Conservation (phyloP, 176 grass and related monocot species). For the Hordeum marinum region DNA sequence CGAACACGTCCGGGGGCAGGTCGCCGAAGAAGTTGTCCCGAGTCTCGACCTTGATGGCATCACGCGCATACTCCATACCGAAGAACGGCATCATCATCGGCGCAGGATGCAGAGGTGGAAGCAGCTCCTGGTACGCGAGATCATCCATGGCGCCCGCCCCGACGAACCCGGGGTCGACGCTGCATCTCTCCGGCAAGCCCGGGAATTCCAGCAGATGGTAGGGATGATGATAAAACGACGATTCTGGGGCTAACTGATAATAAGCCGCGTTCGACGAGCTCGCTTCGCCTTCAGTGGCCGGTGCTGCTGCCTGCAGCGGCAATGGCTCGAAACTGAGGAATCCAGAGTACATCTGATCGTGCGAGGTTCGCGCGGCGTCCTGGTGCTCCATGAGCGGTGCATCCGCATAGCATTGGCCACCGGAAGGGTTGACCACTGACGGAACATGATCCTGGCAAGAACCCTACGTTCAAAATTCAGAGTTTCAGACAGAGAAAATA, state of each 20-base stretch:
- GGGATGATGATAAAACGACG: slow-evolving; percentile 7
- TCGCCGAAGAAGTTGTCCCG: slow-evolving; percentile 41
- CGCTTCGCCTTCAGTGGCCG: neutral
- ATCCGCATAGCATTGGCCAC: neutral
- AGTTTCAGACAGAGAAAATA: neutral
- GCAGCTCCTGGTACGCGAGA: slow-evolving; percentile 21
- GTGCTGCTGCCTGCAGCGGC: neutral
- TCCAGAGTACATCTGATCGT: neutral
- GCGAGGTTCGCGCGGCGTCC: neutral
- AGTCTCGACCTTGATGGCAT: slow-evolving; percentile 13
- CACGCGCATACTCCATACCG: neutral
- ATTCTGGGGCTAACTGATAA: neutral
- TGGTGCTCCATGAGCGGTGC: slow-evolving; percentile 1
- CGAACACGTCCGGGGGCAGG: slow-evolving; percentile 43
- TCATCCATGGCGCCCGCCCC: neutral
- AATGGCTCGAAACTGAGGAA: slow-evolving; percentile 15
- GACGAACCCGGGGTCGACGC: neutral
- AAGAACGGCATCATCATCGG: slow-evolving; percentile 29
- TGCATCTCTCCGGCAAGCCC: neutral
- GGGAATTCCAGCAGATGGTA: slow-evolving; percentile 34
- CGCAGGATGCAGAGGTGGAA: slow-evolving; percentile 1
- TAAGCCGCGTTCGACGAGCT: slow-evolving; percentile 26
- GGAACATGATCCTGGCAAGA: slow-evolving; percentile 11
- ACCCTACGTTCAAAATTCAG: neutral
- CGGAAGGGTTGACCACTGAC: slow-evolving; percentile 7